A percentile compares a stretch with the other conserved stretches of the same genome.
phyloP scores from a whole-genome alignment of 305 asterid genomes.

The Vinca major region DNA sequence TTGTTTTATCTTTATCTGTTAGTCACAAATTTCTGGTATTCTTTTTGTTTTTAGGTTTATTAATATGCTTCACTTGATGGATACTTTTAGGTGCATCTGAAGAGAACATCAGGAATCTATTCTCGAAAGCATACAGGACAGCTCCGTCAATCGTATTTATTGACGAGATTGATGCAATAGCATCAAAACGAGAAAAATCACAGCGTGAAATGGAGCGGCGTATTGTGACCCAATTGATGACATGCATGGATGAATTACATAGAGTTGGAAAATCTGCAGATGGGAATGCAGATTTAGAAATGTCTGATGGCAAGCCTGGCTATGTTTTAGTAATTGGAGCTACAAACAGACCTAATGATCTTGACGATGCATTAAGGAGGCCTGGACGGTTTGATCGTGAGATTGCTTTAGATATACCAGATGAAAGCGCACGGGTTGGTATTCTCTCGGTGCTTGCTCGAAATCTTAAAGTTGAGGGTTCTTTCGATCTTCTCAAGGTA shows the following conservation, averaged over 20 bases:
- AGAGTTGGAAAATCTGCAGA: constrained; percentile 28
- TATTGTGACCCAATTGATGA: constrained; percentile 76
- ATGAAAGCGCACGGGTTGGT: constrained; percentile 61
- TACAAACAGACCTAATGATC: constrained; percentile 80
- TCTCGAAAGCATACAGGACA: constrained; percentile 72
- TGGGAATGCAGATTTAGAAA: constrained; percentile 24
- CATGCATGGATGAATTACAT: constrained; percentile 77
- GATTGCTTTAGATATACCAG: constrained; percentile 64
- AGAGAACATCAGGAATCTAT: constrained; percentile 74
- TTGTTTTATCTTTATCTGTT: not conserved
- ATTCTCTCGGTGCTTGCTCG: constrained; percentile 52
- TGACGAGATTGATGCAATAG: constrained; percentile 90
- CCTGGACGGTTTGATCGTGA: constrained; percentile 92
- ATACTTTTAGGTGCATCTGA: constrained; percentile 71
- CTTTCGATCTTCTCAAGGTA: constrained; percentile 62
- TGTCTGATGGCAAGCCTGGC: constrained; percentile 35
- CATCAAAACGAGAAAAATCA: constrained; percentile 77
- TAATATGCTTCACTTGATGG: constrained; percentile 15
- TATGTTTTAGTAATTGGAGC: constrained; percentile 87
- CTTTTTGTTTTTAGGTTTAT: not conserved
- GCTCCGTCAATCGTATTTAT: constrained; percentile 88
- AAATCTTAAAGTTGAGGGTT: constrained; percentile 64
- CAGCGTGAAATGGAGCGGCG: constrained; percentile 86
- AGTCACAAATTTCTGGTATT: not conserved
- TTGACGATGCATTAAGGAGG: constrained; percentile 86